These are phyloP conservation scores for Suillus brevipes DNA, from an alignment of 768 basidiomycete species.

Conservation along the genomic window DNA sequence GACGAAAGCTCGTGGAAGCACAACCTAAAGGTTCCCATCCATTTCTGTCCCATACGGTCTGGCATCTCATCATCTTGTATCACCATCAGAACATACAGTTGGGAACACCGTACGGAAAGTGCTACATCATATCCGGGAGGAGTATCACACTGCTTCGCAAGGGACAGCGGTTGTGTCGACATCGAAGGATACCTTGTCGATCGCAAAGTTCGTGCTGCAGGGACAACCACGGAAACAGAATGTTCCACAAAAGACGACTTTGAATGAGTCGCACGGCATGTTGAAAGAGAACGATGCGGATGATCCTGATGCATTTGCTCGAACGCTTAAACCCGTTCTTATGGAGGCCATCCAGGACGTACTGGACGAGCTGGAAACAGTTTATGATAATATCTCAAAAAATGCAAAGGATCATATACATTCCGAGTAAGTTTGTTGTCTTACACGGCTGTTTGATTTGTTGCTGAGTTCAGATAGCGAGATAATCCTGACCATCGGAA, in stretches of 20 bases:
- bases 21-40: constrained; percentile 83
- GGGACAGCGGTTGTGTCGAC: constrained; percentile 41
- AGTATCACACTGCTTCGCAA: constrained; percentile 80
- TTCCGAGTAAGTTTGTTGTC: constrained; percentile 72
- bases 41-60: constrained; percentile 10
- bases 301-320: constrained; percentile 78
- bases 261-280: constrained; percentile 52
- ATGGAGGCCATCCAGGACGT: constrained; percentile 98
- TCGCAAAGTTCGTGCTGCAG: constrained; percentile 80
- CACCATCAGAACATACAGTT: constrained; percentile 78
- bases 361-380: constrained; percentile 92
- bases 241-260: constrained; percentile 34
- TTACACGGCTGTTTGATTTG: not conserved
- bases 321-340: constrained; percentile 83
- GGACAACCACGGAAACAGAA: constrained; percentile 64
- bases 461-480: constrained; percentile 53
- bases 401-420: constrained; percentile 96
- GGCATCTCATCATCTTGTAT: constrained; percentile 8
- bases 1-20: constrained; percentile 79
- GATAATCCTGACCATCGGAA: constrained; percentile 92
- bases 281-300: constrained; percentile 70
- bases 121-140: constrained; percentile 91
- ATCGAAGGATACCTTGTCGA: constrained; percentile 56
- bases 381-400: constrained; percentile 92
- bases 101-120: constrained; percentile 94